Base-by-base conservation (phyloP, 441 rosid genomes). In the Aquilaria agallochum region DNA sequence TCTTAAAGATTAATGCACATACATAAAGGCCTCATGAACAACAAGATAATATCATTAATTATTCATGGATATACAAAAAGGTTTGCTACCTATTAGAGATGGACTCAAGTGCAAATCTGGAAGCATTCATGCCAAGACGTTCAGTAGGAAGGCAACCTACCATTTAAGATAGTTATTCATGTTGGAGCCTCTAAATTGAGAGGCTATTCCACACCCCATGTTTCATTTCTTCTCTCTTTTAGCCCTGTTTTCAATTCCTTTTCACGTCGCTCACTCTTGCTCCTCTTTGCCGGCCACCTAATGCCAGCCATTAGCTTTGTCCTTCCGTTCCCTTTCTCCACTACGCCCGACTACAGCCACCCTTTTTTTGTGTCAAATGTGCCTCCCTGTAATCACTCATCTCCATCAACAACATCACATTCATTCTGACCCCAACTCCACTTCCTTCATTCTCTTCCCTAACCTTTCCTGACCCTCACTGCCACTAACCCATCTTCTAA, bases 121-220 rank as follows among this genome's bases (percentile, higher is more conserved):
- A 92, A 75, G 89, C 92, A 64, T 94, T 96, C 92, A 90, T 80
- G 59, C 96, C 98, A 45, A 90, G 88, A 68, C 94, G 96, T 68
- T 85, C 88, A 63, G 87, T 64, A 64, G 96, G 94, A 76, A 92
- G 57, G 73, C 73, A 76, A 94, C 90, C 96, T 92, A 73, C 67
- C 63, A 79, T 77, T 58, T 63, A 33, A 34, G 59, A 12, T 34
- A 5, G 1, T 54, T 40, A 40, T 40, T 40, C 9, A 36, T 1
- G 10, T 10, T 40, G 9, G 45, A 40, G 45, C 45, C 45, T 40
- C 10, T 2, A 8, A 5, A 40, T 20, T 20, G 27, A 20, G 27
- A 20, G 27, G 1, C 27, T 20, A 20, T 20, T 20, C 27, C 27
- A 20, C 27, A 20, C 27, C 40, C 61, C 67, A 79, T 75, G 74